A percentile compares a stretch with the other conserved stretches of the same genome.
phyloP scores from a whole-genome alignment of 169 alveolate genomes.

The Cyclospora cayetanensis region DNA sequence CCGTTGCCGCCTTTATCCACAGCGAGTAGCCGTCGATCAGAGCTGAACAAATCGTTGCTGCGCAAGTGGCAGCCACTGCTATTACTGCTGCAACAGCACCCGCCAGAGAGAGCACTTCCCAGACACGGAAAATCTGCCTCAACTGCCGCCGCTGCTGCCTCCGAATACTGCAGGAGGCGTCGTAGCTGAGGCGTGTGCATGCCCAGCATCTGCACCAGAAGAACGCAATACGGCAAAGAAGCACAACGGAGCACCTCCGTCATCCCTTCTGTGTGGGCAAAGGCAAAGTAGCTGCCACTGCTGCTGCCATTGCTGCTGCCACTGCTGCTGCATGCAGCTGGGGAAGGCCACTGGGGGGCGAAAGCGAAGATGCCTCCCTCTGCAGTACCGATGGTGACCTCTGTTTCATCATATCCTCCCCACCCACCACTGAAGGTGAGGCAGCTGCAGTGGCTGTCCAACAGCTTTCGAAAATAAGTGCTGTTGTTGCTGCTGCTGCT shows the following conservation, averaged over 20 bases:
- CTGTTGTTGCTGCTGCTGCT: neutral
- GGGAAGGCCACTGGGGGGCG: neutral
- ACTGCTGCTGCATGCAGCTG: neutral
- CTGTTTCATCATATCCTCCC: conserved; percentile 62
- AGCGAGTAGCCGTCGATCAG: conserved; percentile 52
- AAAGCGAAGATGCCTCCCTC: conserved; percentile 3
- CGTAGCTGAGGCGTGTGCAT: conserved; percentile 46
- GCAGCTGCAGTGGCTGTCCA: neutral
- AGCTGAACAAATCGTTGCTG: neutral
- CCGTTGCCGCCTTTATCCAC: conserved; percentile 64
- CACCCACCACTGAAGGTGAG: conserved; percentile 41
- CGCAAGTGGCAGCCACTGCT: neutral
- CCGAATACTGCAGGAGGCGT: neutral
- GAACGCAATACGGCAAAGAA: conserved; percentile 37
- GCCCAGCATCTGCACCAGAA: conserved; percentile 57
- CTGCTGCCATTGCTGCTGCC: neutral
- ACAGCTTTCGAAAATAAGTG: neutral
- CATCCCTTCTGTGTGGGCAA: neutral
- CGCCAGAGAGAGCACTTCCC: neutral
- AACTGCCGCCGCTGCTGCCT: conserved; percentile 5
- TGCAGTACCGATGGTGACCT: conserved; percentile 44
- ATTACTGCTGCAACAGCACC: neutral
- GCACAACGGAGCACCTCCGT: conserved; percentile 2
- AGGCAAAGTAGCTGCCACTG: neutral
- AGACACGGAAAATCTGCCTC: neutral